Conservation (phyloP, 805 yeast genomes). For the Grigorovia jiainica region DNA sequence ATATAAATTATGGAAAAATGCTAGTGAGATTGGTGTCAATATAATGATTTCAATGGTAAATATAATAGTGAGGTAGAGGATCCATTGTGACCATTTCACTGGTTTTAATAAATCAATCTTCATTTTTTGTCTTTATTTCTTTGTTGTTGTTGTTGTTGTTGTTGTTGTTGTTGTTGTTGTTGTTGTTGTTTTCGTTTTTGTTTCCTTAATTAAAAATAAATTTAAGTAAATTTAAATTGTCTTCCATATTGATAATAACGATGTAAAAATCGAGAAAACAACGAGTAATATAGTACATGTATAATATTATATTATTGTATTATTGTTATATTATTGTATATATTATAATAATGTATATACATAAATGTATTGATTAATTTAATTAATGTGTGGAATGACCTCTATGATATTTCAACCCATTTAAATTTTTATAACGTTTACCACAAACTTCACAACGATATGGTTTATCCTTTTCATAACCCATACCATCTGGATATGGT, state of each 20-base stretch:
- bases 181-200: too few relatives aligned
- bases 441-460: slow-evolving; percentile 98
- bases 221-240: too few relatives aligned
- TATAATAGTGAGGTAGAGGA: slow-evolving; percentile 11
- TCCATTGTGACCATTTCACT: slow-evolving; percentile 25
- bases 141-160: not conserved
- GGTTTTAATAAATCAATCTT: slow-evolving; percentile 21
- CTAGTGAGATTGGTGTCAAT: slow-evolving; percentile 20
- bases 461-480: slow-evolving; percentile 95
- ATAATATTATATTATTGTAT: too few relatives aligned
- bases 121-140: slow-evolving; percentile 9
- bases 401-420: slow-evolving; percentile 93
- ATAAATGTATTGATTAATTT: too few relatives aligned
- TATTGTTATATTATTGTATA: too few relatives aligned
- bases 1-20: slow-evolving; percentile 24
- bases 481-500: slow-evolving; percentile 89
- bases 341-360: too few relatives aligned
- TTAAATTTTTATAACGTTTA: slow-evolving; percentile 88
- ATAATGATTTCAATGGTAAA: slow-evolving; percentile 16
- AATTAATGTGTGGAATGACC: slow-evolving; percentile 98
- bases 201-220: too few relatives aligned
- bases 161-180: too few relatives aligned
- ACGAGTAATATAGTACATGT: too few relatives aligned
- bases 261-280: too few relatives aligned
- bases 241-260: too few relatives aligned